Percentiles rank a stretch among this genome's conserved stretches.
Conservation (phyloP, 768 basidiomycete genomes). For the Lentinula boryana region DNA sequence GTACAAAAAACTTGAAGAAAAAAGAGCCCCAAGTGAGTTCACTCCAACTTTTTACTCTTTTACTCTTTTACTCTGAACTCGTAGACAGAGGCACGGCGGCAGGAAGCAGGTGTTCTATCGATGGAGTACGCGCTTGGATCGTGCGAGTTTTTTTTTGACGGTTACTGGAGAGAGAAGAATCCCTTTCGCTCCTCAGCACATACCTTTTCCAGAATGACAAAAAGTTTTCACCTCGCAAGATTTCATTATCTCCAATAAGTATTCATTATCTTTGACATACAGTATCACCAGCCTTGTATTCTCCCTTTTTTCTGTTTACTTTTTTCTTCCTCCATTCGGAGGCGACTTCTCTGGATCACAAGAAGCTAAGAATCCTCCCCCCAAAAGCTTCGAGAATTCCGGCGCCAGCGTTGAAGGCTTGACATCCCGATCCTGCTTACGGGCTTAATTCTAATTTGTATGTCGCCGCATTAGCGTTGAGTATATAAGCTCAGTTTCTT, state of each 20-base stretch:
- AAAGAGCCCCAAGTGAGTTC: background rate
- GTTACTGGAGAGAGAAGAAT: background rate
- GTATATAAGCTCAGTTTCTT: background rate
- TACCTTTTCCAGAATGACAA: background rate
- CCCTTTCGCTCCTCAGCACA: background rate
- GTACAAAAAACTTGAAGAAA: background rate
- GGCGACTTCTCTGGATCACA: background rate
- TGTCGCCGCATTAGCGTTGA: background rate
- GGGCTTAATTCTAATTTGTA: background rate
- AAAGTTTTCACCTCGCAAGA: no score
- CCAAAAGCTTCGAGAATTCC: background rate
- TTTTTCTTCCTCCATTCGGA: background rate
- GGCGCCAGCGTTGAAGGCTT: background rate
- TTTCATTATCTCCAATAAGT: no score
- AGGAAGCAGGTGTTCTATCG: background rate
- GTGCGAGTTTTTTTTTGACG: background rate
- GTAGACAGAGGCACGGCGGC: background rate
- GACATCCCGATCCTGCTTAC: conserved; percentile 1
- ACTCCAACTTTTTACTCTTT: background rate
- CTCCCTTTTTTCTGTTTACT: background rate
- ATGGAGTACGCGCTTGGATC: background rate
- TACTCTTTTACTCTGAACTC: no score
- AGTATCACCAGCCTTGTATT: background rate
- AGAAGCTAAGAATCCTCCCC: background rate
- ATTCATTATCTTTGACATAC: no score